These are phyloP conservation scores for Pseudonectria foliicola DNA, from an alignment of 2,329 filamentous ascomycete genomes.

Conservation along the genomic window DNA sequence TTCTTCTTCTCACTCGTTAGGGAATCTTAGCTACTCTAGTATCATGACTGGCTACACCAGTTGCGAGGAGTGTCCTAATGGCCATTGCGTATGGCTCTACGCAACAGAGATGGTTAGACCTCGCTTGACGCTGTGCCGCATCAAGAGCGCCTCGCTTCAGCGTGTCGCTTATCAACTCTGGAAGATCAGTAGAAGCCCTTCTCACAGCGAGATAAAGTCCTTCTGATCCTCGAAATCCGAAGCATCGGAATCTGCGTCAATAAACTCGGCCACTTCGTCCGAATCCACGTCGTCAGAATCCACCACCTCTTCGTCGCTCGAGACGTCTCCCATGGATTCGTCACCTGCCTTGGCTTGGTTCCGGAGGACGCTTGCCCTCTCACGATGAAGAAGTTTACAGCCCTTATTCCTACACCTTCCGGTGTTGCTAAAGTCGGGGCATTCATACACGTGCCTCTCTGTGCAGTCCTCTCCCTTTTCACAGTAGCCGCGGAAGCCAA, in stretches of 20 bases:
- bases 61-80: too few species aligned
- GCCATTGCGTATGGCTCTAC: too few species aligned
- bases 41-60: neutral
- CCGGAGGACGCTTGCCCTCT: constrained; percentile 74
- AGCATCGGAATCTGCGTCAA: constrained; percentile 48
- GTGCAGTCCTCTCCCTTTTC: constrained; percentile 70
- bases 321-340: constrained; percentile 59
- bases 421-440: constrained; percentile 89
- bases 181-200: too few species aligned
- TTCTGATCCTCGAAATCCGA: constrained; percentile 50
- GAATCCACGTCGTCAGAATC: constrained; percentile 76
- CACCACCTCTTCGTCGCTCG: constrained; percentile 67
- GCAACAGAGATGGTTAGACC: neutral
- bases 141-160: too few species aligned
- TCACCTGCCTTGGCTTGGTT: constrained; percentile 50
- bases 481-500: constrained; percentile 85
- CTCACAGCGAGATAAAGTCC: constrained; percentile 48
- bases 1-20: neutral
- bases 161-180: too few species aligned
- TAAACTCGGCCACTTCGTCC: constrained; percentile 62
- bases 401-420: constrained; percentile 73
- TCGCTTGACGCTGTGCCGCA: neutral
- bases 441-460: constrained; percentile 85
- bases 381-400: constrained; percentile 81
- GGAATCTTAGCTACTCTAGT: constrained; percentile 6